Base-by-base conservation (phyloP, 345 rosid genomes). In the Boechera divaricarpa region DNA sequence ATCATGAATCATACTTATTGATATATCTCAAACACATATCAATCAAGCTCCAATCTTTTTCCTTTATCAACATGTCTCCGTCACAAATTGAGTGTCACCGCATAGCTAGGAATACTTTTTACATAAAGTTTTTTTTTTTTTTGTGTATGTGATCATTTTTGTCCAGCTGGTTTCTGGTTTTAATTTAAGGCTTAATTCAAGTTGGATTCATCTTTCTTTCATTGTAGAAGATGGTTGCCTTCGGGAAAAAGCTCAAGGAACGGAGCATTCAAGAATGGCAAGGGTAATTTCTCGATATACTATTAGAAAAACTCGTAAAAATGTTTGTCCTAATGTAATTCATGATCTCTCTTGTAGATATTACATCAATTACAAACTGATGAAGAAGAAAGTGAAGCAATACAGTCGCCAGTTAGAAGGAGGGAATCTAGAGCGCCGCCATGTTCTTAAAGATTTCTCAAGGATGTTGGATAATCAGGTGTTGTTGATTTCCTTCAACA, bases 361-460 rank as follows among this genome's bases (percentile, higher is more conserved):
- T 75, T 92, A 95, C 78, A 95, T 95, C 73, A 92, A 92, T 83
- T 95, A 95, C 71, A 95, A 95, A 69, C 56, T 91, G 67, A 95
- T 95, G 99, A 95, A 95, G 88, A 92, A 95, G 85, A 95, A 70
- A 79, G 97, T 95, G 77, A 88, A 82, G 64, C 92, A 89, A 49
- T 89, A 95, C 77, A 85, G 83, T 82, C 91, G 74, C 3, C 96
- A 95, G 71, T 85, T 73, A 52, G 83, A 91, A 81, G 85, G 80
- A 65, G 99, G 99, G 24, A 59, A 77, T 47, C 83, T 69, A 62
- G 96, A 92, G 47, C 96, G 90, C 7, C 88, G 84, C n/a, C 91
- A 91, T 61, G 99, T 95, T 68, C 96, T 92, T 64, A 92, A 95
- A 89, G 98, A 95, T 82, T 95, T 95, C 91, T 95, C 99, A 60